Evolutionary conservation across 1,139 yeast genomes (phyloP).

Genomic region (Ogataea hybrid): DNA sequence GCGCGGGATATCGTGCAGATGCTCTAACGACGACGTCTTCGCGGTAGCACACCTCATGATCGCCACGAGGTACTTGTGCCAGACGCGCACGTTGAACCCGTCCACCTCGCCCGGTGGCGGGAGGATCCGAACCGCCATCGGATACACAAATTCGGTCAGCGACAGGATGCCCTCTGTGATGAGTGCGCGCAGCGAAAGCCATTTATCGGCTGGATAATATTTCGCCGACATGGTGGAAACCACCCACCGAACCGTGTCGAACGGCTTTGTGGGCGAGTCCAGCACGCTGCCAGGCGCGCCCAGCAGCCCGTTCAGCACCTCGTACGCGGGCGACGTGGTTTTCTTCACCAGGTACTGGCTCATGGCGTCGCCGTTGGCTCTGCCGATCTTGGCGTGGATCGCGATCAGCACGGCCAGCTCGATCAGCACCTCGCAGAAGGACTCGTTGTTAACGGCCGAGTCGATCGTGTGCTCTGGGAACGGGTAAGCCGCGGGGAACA

Average conservation of each 20-base stretch:
- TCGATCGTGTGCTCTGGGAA: constrained; percentile 67
- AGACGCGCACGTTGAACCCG: constrained; percentile 50
- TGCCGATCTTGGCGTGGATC: constrained; percentile 38
- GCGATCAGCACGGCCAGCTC: constrained; percentile 65
- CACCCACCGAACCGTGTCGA: constrained; percentile 10
- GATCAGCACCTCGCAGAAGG: constrained; percentile 67
- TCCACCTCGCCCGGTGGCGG: constrained; percentile 51
- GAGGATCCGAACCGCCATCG: constrained; percentile 50
- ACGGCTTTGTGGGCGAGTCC: constrained; percentile 6
- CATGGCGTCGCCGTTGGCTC: constrained; percentile 4
- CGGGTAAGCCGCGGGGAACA: constrained; percentile 72
- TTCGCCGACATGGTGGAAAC: constrained; percentile 59
- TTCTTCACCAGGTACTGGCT: constrained; percentile 3
- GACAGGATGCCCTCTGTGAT: constrained; percentile 59
- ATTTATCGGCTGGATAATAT: constrained; percentile 63
- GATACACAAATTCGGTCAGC: constrained; percentile 56
- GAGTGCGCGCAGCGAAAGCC: constrained; percentile 67
- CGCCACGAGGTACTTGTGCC: constrained; percentile 66
- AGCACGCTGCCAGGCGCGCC: constrained; percentile 8
- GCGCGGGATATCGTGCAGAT: constrained; percentile 68
- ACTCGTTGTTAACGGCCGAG: constrained; percentile 69
- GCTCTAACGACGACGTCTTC: constrained; percentile 60
- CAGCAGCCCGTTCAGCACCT: constrained; percentile 11
- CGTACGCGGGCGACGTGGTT: constrained; percentile 8
- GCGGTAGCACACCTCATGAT: constrained; percentile 51